Conservation (phyloP, 352 stramenopile species). For the Globisporangium alternatum region DNA sequence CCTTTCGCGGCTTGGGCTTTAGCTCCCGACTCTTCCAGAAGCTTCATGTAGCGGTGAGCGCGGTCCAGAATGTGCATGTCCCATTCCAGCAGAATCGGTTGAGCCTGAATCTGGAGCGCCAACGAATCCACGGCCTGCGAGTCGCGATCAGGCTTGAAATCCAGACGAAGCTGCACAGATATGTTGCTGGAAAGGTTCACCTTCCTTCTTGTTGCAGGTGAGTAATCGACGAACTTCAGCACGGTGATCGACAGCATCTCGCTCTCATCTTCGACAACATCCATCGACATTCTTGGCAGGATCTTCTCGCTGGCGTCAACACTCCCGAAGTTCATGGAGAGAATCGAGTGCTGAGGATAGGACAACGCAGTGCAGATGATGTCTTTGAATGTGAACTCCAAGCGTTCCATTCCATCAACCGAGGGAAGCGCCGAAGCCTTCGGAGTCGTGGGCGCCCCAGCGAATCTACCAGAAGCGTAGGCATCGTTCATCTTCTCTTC, state of each 20-base stretch:
- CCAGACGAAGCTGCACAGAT: slow-evolving; percentile 62
- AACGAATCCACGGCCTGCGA: slow-evolving; percentile 33
- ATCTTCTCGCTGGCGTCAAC: slow-evolving; percentile 74
- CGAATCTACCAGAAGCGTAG: slow-evolving; percentile 21
- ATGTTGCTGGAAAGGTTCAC: slow-evolving; percentile 68
- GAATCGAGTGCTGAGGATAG: slow-evolving; percentile 52
- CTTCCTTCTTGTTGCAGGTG: slow-evolving; percentile 49
- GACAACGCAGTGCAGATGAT: slow-evolving; percentile 60
- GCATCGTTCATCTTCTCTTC: slow-evolving; percentile 23
- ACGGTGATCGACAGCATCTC: slow-evolving; percentile 59
- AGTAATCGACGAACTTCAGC: slow-evolving; percentile 59
- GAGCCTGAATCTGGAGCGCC: slow-evolving; percentile 60
- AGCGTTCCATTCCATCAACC: slow-evolving; percentile 60
- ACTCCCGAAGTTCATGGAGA: slow-evolving; percentile 55
- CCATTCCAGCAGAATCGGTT: slow-evolving; percentile 79
- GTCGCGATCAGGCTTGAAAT: slow-evolving; percentile 42
- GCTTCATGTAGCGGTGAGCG: slow-evolving; percentile 62
- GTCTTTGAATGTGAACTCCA: slow-evolving; percentile 69
- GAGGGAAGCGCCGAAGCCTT: slow-evolving; percentile 41
- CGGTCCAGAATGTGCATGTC: slow-evolving; percentile 87
- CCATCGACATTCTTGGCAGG: slow-evolving; percentile 71
- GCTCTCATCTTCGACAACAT: slow-evolving; percentile 55
- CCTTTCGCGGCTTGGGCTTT: slow-evolving; percentile 19
- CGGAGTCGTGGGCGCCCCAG: slow-evolving; percentile 22
- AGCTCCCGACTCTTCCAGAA: slow-evolving; percentile 56